phyloP scores from a whole-genome alignment of 495 filamentous ascomycete species.

The Penicillium herquei region DNA sequence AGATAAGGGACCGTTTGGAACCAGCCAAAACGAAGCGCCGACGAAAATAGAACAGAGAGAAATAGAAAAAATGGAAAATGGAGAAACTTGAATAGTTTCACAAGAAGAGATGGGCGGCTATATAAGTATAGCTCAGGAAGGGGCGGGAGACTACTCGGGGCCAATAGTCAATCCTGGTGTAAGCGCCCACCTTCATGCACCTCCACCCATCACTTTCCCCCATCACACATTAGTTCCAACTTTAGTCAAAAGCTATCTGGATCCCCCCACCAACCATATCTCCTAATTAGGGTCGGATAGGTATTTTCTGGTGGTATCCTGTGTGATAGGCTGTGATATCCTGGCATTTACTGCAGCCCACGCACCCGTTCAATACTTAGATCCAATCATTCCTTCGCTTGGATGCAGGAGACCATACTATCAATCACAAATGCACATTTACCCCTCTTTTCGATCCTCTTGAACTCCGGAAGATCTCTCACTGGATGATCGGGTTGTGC shows the following conservation, averaged over 20 bases:
- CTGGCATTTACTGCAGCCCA: neutral
- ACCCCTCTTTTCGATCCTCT: too few relatives aligned
- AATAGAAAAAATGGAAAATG: conserved; percentile 33
- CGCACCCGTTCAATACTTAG: too few relatives aligned
- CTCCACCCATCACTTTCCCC: conserved; percentile 18
- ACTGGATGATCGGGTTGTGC: too few relatives aligned
- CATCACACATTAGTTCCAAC: conserved; percentile 30
- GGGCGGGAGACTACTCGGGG: conserved; percentile 7
- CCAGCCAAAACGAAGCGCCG: conserved; percentile 44
- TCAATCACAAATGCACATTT: too few relatives aligned
- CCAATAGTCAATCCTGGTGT: conserved; percentile 17
- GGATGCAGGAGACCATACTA: too few relatives aligned
- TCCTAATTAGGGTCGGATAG: neutral
- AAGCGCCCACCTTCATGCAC: conserved; percentile 32
- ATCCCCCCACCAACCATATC: conserved; percentile 10
- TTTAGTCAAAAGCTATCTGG: conserved; percentile 4
- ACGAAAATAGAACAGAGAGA: conserved; percentile 40
- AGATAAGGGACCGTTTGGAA: conserved; percentile 31
- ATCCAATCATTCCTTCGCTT: neutral
- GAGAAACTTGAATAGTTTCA: conserved; percentile 13
- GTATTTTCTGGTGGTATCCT: neutral
- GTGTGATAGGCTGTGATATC: conserved; percentile 15
- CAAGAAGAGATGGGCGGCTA: conserved; percentile 32
- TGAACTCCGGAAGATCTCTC: too few relatives aligned
- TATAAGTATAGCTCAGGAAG: conserved; percentile 28